Evolutionary conservation across 2,329 filamentous ascomycete genomes (phyloP), one percentile per base, ranked within the genome.

Genomic region (Diaporthe velutina): DNA sequence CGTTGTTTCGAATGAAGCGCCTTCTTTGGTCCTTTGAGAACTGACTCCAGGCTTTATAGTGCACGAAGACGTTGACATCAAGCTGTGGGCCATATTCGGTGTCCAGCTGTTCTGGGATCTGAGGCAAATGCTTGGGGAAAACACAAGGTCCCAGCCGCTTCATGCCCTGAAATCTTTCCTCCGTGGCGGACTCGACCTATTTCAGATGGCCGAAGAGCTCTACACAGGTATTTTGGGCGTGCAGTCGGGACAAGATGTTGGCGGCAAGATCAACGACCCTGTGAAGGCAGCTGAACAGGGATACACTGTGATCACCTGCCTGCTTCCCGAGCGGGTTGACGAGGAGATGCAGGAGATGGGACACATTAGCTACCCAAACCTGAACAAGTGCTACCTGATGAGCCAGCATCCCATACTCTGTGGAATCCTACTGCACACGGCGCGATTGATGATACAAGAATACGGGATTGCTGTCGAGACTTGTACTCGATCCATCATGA

Each of bases 61-160:
- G 68, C 55, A 61, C 4, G 68, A 71, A 40, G 68, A 71, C 13
- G 42, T 61, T 30, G 68, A 71, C 15, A 58, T 71, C 42, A 71
- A 71, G 42, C 68, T 71, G 10, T 71, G 68, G 68, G 68, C 54
- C 13, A 33, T 71, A 7, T 71, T 71, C 19, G 68, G 55, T 13
- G 68, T 71, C 15, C 68, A 71, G 55, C 9, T 71, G 5, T 71
- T 71, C 42, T 50, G 57, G 33, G 68, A 71, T 28, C n/a, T 71
- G 10, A 71, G 38, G 3, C 30, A 50, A 2, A 28, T 60, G 8
- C 55, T 71, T 8, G 40, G 30, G 9, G n/a, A 58, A 13, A 8
- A 1, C 25, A n/a, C 30, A 6, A 12, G 4, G 15, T 15, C 57
- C 10, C 30, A 10, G 42, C 54, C 68, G 3, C 30, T 61, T 60